These are phyloP conservation scores for Kurtzmaniella cleridarum DNA, from an alignment of 805 yeast genomes.

Conservation along the genomic window DNA sequence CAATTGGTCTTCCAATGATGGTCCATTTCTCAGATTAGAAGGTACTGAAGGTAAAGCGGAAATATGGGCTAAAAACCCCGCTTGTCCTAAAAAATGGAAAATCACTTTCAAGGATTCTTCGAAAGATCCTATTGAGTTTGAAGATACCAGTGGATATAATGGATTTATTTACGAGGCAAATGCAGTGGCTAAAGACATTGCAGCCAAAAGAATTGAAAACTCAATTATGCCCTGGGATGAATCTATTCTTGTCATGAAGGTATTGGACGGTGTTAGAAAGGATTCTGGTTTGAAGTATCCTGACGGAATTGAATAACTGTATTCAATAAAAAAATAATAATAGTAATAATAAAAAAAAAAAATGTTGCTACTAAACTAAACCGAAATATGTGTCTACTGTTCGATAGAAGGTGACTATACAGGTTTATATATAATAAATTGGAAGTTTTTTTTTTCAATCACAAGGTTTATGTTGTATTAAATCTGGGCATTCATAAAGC, in stretches of 20 bases:
- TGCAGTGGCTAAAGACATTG: conserved; percentile 43
- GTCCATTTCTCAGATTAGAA: conserved; percentile 27
- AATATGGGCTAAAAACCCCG: conserved; percentile 28
- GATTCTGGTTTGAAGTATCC: conserved; percentile 43
- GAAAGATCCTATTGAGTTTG: conserved; percentile 18
- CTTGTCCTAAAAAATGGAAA: conserved; percentile 25
- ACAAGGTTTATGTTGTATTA: no score
- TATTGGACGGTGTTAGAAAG: conserved; percentile 44
- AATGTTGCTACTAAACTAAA: no score
- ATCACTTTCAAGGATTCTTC: conserved; percentile 25
- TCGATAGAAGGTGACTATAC: no score
- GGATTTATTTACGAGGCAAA: conserved; percentile 57
- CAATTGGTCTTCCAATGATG: conserved; percentile 20
- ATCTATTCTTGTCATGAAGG: conserved; percentile 40
- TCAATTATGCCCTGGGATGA: conserved; percentile 39
- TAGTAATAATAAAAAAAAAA: no score
- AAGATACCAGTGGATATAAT: conserved; percentile 31
- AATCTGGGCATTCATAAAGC: no score
- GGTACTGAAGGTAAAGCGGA: conserved; percentile 29
- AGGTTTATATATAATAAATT: no score
- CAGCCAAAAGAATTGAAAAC: conserved; percentile 32
- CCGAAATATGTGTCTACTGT: no score
- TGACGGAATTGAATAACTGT: conserved; percentile 1
- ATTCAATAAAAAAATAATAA: no score
- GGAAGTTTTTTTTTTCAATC: no score